Percentiles rank a stretch among this genome's conserved stretches.
phyloP scores from a whole-genome alignment of 2,329 filamentous ascomycete species.

The Emmonsiellopsis sp. region DNA sequence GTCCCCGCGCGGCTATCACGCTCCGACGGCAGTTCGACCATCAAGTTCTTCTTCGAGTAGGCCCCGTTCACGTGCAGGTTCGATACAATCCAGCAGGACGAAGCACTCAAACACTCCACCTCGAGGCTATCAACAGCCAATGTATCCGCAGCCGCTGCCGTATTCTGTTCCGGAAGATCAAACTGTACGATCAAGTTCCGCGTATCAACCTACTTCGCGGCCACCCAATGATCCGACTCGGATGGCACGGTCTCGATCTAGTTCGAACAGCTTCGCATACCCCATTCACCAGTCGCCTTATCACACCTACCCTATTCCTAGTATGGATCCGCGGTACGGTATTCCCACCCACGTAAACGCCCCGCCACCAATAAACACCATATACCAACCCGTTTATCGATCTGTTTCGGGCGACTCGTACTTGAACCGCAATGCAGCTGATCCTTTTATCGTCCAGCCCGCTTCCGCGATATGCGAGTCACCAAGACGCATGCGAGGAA shows the following conservation, averaged over 20 bases:
- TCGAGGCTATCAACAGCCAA: conserved; percentile 23
- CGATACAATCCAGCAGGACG: conserved; percentile 30
- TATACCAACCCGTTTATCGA: conserved; percentile 18
- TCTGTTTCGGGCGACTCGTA: conserved; percentile 14
- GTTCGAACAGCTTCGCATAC: conserved; percentile 24
- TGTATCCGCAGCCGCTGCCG: conserved; percentile 23
- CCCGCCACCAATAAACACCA: conserved; percentile 7
- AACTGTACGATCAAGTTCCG: conserved; percentile 22
- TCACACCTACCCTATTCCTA: conserved; percentile 19
- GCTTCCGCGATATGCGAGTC: conserved; percentile 5
- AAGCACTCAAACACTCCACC: conserved; percentile 27
- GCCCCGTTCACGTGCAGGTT: conserved; percentile 36
- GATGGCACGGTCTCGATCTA: conserved; percentile 33
- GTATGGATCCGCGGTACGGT: conserved; percentile 24
- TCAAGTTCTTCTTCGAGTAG: conserved; percentile 27
- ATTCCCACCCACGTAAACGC: conserved; percentile 8
- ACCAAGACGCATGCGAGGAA: neutral
- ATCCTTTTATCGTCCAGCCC: conserved; percentile 5
- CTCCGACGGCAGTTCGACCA: conserved; percentile 20
- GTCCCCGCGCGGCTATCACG: conserved; percentile 36
- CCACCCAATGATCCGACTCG: conserved; percentile 43
- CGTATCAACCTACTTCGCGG: conserved; percentile 26
- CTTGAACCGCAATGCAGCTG: conserved; percentile 9
- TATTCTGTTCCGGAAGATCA: conserved; percentile 28
- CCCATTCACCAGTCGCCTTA: conserved; percentile 22